Evolutionary conservation across 2,329 filamentous ascomycete species (phyloP), one percentile per base, ranked within the genome.

Genomic region (Penicillium sp.): DNA sequence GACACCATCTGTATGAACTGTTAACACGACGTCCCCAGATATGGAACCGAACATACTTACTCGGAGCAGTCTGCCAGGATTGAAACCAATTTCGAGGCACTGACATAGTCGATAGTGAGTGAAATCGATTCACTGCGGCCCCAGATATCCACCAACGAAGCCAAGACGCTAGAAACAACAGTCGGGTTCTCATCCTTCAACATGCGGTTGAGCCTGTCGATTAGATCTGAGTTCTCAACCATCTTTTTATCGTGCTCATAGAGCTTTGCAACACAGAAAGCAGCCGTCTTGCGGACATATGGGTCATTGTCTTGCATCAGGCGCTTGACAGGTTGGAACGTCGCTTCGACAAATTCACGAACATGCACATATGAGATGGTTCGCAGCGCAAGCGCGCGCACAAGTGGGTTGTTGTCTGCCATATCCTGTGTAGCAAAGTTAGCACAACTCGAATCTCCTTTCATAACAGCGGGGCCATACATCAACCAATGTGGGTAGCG

Each of bases 351-450:
- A 69, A 95, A 99, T 71, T 99, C 92, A 63, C 89, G 86, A 44
- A 99, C 94, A 71, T 99, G 93, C 61, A 99, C 88, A 71, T 99
- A 99, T 13, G 94, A 97, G 78, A 99, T 94, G 52, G 94, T 99
- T 58, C 94, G 88, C 37, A 99, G 79, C 18, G 94, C 91, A 31
- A 99, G 83, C 6, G 94, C 94, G 69, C 94, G 87, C 40, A 97
- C 92, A 1, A 99, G 80, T 1, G 94, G 94, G 68, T 96, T 99
- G 34, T 83, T 81, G 69, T 97, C 93, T 71, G 93, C 88, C 87
- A 97, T 91, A 72, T 99, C 94, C 87, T 95, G 48, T 39, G 15
- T 25, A 23, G 21, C 16, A 18, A 46, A 56, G 58, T 64, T 47
- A 61, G 54, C 29, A 34, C 27, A 16, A 35, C 23, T 31, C 13